Percentiles rank a stretch among this genome's conserved stretches.
These are phyloP conservation scores for Epichloe gansuensis DNA, from an alignment of 2,329 filamentous ascomycete species.

Conservation along the genomic window DNA sequence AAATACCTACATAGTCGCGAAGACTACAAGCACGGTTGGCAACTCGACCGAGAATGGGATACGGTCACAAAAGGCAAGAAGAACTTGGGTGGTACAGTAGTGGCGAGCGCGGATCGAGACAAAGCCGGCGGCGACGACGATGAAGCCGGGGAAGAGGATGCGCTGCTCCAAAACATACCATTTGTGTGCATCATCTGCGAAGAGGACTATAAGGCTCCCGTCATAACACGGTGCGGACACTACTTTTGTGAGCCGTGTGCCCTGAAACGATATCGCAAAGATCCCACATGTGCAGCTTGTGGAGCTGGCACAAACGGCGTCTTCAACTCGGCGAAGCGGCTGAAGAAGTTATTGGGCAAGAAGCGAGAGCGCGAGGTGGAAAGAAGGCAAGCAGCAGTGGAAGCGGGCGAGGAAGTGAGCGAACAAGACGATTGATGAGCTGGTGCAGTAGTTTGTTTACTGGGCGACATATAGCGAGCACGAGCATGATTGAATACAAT, in stretches of 20 bases:
- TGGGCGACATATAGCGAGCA: too few species aligned
- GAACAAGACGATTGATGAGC: constrained; percentile 25
- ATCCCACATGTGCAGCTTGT: constrained; percentile 77
- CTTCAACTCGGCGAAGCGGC: constrained; percentile 75
- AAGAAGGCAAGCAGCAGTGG: constrained; percentile 40
- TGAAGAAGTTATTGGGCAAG: constrained; percentile 69
- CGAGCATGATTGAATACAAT: background rate
- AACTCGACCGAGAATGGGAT: constrained; percentile 92
- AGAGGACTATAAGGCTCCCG: constrained; percentile 62
- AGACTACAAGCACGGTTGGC: constrained; percentile 86
- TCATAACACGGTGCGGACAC: constrained; percentile 84
- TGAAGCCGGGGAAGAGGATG: constrained; percentile 48
- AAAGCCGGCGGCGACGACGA: constrained; percentile 27
- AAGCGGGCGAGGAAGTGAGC: constrained; percentile 37
- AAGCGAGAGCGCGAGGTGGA: constrained; percentile 51
- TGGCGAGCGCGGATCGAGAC: constrained; percentile 45
- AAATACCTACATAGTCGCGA: constrained; percentile 69
- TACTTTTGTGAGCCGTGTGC: constrained; percentile 94
- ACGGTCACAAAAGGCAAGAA: constrained; percentile 62
- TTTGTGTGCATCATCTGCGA: constrained; percentile 85
- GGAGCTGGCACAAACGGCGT: constrained; percentile 76
- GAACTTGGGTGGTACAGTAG: constrained; percentile 45
- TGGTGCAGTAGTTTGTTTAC: background rate
- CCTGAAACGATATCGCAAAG: constrained; percentile 72
- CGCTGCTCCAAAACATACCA: constrained; percentile 69